phyloP scores from a whole-genome alignment of 768 basidiomycete genomes.

The Saitozyma podzolica region DNA sequence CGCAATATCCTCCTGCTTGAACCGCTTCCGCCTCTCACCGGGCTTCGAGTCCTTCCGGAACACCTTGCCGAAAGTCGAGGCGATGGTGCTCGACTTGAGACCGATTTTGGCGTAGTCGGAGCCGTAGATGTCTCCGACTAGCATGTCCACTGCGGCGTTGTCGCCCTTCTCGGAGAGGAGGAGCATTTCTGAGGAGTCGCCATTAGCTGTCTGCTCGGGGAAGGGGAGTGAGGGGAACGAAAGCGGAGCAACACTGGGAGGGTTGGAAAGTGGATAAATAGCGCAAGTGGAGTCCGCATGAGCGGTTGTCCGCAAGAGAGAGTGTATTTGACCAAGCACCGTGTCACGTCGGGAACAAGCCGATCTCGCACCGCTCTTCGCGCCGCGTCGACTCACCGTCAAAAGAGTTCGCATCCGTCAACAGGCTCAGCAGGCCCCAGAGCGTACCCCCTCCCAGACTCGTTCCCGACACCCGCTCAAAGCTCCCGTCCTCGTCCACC shows the following conservation, averaged over 20 bases:
- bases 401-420: slow-evolving; percentile 93
- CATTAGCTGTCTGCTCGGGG: neutral
- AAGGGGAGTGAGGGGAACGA: slow-evolving; percentile 1
- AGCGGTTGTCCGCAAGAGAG: neutral
- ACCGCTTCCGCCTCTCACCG: slow-evolving; percentile 70
- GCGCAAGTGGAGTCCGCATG: neutral
- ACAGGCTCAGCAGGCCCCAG: slow-evolving; percentile 89
- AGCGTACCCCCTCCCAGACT: slow-evolving; percentile 95
- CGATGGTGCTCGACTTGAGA: slow-evolving; percentile 95
- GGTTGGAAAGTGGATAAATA: too few relatives aligned
- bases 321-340: neutral
- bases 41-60: slow-evolving; percentile 68
- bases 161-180: slow-evolving; percentile 89
- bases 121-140: slow-evolving; percentile 99
- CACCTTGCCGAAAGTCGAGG: slow-evolving; percentile 97
- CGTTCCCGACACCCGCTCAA: slow-evolving; percentile 95
- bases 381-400: slow-evolving; percentile 69
- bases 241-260: neutral
- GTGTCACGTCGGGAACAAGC: neutral
- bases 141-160: slow-evolving; percentile 94
- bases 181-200: slow-evolving; percentile 76
- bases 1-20: slow-evolving; percentile 90
- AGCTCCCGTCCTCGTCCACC: slow-evolving; percentile 90
- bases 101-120: slow-evolving; percentile 93
- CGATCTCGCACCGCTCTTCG: too few relatives aligned